Evolutionary conservation across 495 filamentous ascomycete species (phyloP), one percentile per base, ranked within the genome.

Genomic region (Aspergillus wentii): DNA sequence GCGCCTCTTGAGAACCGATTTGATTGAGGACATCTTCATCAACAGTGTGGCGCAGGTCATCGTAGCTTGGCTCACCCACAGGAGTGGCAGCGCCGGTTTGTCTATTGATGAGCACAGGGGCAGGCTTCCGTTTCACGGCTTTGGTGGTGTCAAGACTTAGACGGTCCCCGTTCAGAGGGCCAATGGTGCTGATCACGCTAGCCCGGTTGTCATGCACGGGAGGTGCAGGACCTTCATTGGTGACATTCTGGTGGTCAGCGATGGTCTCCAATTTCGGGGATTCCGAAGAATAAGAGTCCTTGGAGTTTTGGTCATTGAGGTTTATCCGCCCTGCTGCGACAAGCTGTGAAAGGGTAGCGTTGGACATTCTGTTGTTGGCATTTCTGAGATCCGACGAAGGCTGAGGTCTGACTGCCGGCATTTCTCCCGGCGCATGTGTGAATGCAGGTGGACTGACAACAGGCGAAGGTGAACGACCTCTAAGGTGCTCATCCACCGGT

Each of bases 361-460:
- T 69, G 16, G 90, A 94, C 61, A 96, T 78, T 8, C 86, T 78
- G 45, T 80, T 87, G 38, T 83, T 90, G 36, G 82, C 84, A 39
- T 78, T 75, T 33, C 83, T 79, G 57, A 88, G 68, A 44, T 90
- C 84, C n/a, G 81, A 72, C 19, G 84, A 78, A 30, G 81, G 73
- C 43, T 82, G 76, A 4, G 87, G 86, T 40, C 80, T 73, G 20
- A 72, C 79, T 8, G 65, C 59, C 5, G 89, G 89, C 40, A 74
- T 71, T 33, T 79, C 74, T 20, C 81, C 76, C 21, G 84, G 78
- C 5, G 69, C 71, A 56, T 89, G 86, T 9, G 76, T 64, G 51
- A 96, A 91, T 16, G 74, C 78, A 4, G 89, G 89, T 1, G 90
- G 90, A 11, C 71, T 66, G 8, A 70, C 72, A 15, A 95, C 87